Conservation (phyloP, 139 green algal species). For the Axilococcus clingmanii region DNA sequence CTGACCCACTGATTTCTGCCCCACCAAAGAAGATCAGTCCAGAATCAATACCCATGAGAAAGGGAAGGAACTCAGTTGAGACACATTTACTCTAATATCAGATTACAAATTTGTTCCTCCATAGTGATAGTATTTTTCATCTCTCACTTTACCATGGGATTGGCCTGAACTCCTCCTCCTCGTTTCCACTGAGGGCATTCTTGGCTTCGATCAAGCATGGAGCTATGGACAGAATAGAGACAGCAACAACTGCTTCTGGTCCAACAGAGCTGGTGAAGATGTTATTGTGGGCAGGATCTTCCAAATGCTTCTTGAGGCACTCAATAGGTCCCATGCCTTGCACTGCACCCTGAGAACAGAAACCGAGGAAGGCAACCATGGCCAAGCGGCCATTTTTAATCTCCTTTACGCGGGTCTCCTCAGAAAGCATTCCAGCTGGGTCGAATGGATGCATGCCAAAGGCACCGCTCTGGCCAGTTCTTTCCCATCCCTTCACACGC, state of each 20-base stretch:
- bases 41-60: no score
- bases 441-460: conserved; percentile 24
- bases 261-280: conserved; percentile 81
- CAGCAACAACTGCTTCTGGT: conserved; percentile 51
- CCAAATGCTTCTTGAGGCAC: conserved; percentile 68
- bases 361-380: conserved; percentile 86
- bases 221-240: conserved; percentile 52
- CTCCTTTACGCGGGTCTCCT: conserved; percentile 83
- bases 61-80: no score
- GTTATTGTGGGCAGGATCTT: conserved; percentile 78
- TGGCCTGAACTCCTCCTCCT: conserved; percentile 22
- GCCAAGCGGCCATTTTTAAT: conserved; percentile 86
- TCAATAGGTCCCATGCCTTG: conserved; percentile 74
- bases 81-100: no score
- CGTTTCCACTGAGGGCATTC: conserved; percentile 32
- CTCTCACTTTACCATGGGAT: conserved; percentile 31
- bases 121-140: no score
- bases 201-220: conserved; percentile 71
- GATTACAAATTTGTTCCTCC: no score
- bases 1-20: no score
- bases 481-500: conserved; percentile 72
- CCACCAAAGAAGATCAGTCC: no score
- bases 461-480: conserved; percentile 52
- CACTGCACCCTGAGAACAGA: conserved; percentile 66
- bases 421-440: conserved; percentile 27